Evolutionary conservation across 768 basidiomycete species (phyloP).

Genomic region (Butyriboletus loyo): DNA sequence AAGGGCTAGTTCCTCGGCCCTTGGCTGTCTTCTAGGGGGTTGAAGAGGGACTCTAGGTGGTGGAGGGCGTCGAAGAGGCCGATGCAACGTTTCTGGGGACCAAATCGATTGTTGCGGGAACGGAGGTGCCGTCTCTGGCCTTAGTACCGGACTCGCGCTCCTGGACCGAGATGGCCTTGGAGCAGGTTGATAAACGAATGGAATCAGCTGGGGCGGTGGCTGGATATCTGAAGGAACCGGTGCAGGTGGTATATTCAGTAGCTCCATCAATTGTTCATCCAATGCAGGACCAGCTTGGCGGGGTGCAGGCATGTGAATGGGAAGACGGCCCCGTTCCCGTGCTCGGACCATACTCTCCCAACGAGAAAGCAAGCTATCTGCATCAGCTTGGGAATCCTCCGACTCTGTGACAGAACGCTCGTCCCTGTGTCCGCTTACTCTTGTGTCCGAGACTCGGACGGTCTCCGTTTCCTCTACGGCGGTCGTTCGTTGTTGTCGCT

Average conservation of each 20-base stretch:
- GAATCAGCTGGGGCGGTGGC: constrained; percentile 51
- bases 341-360: constrained; percentile 27
- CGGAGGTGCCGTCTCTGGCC: constrained; percentile 25
- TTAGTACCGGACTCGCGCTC: constrained; percentile 39
- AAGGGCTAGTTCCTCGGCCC: not conserved
- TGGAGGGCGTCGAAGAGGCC: constrained; percentile 5
- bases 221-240: constrained; percentile 40
- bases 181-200: constrained; percentile 53
- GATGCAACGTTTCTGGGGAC: constrained; percentile 19
- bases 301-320: constrained; percentile 46
- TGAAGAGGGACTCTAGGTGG: constrained; percentile 7
- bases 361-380: constrained; percentile 25
- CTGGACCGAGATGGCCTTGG: constrained; percentile 38
- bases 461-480: constrained; percentile 14
- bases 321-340: constrained; percentile 24
- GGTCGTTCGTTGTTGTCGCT: not conserved
- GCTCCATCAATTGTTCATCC: constrained; percentile 57
- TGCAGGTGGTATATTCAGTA: constrained; percentile 48
- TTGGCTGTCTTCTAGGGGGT: not conserved
- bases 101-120: constrained; percentile 22
- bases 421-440: not conserved
- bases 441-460: constrained; percentile 19
- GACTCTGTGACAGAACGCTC: constrained; percentile 32
- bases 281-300: constrained; percentile 48
- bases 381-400: constrained; percentile 25